Base-by-base conservation (phyloP, 2,329 filamentous ascomycete species). In the Colletotrichum navitas region DNA sequence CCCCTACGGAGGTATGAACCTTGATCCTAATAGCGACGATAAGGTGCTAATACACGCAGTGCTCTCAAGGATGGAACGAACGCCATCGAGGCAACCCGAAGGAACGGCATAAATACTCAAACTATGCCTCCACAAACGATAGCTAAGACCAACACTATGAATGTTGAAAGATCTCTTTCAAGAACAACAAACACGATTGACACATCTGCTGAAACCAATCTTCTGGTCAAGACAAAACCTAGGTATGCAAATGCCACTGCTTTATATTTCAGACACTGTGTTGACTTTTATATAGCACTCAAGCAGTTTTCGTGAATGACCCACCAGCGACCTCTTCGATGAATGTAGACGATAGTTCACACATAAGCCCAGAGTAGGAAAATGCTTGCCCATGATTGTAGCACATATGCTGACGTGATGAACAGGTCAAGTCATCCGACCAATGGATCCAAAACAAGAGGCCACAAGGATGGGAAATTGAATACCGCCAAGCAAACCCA, bases 61-160 rank as follows among this genome's bases (percentile, higher is more conserved):
- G 68, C 36, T 21, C 56, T 71, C 11, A 71, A 71, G 51, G 67
- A 66, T 32, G 36, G 26, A 7, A 68, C 12, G 3, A 55, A 41
- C 32, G 12, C 65, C n/a, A 6, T 6, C 29, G n/a, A n/a, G n/a
- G 14, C 14, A 26, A 26, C 18, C n/a, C 34, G 32, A n/a, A 24
- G 3, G n/a, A 14, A 47, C 24, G 32, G 24, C 39, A 24, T 21
- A 11, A 32, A n/a, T 26, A 18, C 11, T 4, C 41, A 29, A 8
- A 8, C 10, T 24, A 36, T 18, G 10, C 32, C 7, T 39, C 10
- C 24, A 24, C 18, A 34, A 18, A 41, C 11, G 21, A 26, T n/a
- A 24, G 11, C 7, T 24, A 41, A 6, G 14, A 5, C 16, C 24
- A n/a, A 58, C 36, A 58, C 3, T 0, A 11, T 21, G 10, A 10